Conservation (phyloP, 2,329 filamentous ascomycete species). For the Pseudogymnoascus sp. region DNA sequence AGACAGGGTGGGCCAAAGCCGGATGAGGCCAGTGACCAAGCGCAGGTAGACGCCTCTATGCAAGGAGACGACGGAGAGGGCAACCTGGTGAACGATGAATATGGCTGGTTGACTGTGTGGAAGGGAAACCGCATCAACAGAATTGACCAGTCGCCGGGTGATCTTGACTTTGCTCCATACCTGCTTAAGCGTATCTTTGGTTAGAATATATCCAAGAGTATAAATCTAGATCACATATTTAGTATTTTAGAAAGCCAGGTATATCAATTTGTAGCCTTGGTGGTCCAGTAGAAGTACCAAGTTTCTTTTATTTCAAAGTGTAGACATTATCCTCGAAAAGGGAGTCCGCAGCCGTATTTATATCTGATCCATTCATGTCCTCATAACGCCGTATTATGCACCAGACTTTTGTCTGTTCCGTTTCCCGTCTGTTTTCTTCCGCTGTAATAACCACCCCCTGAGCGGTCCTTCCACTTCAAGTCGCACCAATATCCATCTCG, state of each 20-base stretch:
- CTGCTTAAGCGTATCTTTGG: conserved; percentile 60
- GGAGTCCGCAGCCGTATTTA: not conserved
- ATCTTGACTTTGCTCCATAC: conserved; percentile 55
- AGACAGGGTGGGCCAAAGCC: conserved; percentile 39
- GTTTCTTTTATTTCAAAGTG: not conserved
- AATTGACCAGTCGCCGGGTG: conserved; percentile 62
- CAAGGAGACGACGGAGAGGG: conserved; percentile 37
- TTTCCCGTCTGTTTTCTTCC: conserved; percentile 5
- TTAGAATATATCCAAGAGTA: conserved; percentile 7
- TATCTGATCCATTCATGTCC: conserved; percentile 10
- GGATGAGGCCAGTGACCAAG: conserved; percentile 28
- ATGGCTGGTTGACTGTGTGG: conserved; percentile 64
- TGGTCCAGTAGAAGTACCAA: not conserved
- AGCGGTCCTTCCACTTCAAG: not conserved
- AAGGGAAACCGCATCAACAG: conserved; percentile 75
- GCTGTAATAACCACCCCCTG: not conserved
- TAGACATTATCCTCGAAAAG: not conserved
- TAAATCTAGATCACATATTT: not conserved
- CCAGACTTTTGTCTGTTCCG: conserved; percentile 12
- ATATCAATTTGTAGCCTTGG: not conserved
- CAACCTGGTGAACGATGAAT: conserved; percentile 59
- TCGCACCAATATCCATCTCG: not conserved
- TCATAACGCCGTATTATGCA: conserved; percentile 28
- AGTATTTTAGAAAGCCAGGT: conserved; percentile 1
- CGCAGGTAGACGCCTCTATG: conserved; percentile 23